A percentile compares a stretch with the other conserved stretches of the same genome.
phyloP scores from a whole-genome alignment of 2,329 filamentous ascomycete genomes.

The Cryphonectria parasitica region DNA sequence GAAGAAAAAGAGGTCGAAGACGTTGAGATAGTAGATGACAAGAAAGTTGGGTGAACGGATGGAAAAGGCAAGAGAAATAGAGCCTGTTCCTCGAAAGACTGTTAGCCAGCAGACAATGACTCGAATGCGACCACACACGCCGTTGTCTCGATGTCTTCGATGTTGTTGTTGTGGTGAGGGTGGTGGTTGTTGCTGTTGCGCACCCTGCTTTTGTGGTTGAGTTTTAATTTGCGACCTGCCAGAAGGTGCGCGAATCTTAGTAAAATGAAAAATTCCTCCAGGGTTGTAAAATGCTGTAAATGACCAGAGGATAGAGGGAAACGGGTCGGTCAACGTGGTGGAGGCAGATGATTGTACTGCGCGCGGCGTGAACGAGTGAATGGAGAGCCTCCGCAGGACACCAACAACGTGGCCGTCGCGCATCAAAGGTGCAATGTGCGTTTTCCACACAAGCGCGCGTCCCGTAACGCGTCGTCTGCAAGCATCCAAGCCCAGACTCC shows the following conservation, averaged over 20 bases:
- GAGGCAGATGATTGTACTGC: neutral
- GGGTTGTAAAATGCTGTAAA: neutral
- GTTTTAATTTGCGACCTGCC: neutral
- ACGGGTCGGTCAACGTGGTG: neutral
- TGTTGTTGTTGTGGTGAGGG: neutral
- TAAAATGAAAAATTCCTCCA: neutral
- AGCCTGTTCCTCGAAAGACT: neutral
- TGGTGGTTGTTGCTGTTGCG: neutral
- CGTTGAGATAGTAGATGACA: neutral
- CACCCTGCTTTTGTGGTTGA: neutral
- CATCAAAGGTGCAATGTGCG: neutral
- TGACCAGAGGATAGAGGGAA: neutral
- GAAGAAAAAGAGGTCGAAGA: neutral
- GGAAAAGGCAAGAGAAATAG: neutral
- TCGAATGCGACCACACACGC: constrained; percentile 6
- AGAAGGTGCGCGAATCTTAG: neutral
- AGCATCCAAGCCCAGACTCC: neutral
- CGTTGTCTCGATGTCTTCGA: constrained; percentile 3
- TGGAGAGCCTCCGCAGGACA: neutral
- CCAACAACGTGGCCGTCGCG: neutral
- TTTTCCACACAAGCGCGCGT: neutral
- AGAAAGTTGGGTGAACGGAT: neutral
- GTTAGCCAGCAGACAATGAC: constrained; percentile 14
- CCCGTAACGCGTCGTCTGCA: neutral
- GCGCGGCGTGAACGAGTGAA: neutral